phyloP scores from a whole-genome alignment of 129 eudicot species.

The Dittrichia graveolens region DNA sequence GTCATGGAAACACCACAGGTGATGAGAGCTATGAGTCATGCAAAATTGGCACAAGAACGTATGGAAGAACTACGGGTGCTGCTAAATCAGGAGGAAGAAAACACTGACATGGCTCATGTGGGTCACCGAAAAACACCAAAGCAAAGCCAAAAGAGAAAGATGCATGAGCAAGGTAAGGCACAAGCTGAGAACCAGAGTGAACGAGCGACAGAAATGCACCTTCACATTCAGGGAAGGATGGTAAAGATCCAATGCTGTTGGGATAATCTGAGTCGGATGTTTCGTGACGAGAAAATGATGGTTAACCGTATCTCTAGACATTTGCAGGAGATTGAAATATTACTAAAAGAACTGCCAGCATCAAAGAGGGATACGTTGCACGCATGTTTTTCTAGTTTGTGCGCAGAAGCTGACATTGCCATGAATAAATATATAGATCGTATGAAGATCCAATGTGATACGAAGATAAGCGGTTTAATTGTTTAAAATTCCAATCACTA shows the following conservation, averaged over 20 bases:
- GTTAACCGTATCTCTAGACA: not conserved
- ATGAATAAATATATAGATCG: slow-evolving; percentile 3
- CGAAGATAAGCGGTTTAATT: not conserved
- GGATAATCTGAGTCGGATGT: not conserved
- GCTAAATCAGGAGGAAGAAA: not conserved
- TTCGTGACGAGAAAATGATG: not conserved
- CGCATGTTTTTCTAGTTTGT: not conserved
- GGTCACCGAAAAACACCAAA: not conserved
- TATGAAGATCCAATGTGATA: slow-evolving; percentile 2
- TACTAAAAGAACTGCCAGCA: not conserved
- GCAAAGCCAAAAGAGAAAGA: not conserved
- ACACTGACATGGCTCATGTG: not conserved
- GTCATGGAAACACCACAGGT: not conserved
- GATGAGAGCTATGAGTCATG: not conserved
- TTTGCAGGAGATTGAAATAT: not conserved
- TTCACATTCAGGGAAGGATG: not conserved
- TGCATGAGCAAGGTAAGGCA: not conserved
- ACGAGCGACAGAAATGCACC: not conserved
- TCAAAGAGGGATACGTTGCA: slow-evolving; percentile 12
- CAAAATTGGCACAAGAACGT: not conserved
- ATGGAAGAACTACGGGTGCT: slow-evolving; percentile 5
- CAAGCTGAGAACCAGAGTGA: not conserved
- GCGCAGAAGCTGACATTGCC: slow-evolving; percentile 6
- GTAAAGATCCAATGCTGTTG: not conserved
- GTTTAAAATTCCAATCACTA: too few species aligned